These are phyloP conservation scores for Urochloa ruziziensis DNA, from an alignment of 176 grass and related monocot species.

Conservation along the genomic window DNA sequence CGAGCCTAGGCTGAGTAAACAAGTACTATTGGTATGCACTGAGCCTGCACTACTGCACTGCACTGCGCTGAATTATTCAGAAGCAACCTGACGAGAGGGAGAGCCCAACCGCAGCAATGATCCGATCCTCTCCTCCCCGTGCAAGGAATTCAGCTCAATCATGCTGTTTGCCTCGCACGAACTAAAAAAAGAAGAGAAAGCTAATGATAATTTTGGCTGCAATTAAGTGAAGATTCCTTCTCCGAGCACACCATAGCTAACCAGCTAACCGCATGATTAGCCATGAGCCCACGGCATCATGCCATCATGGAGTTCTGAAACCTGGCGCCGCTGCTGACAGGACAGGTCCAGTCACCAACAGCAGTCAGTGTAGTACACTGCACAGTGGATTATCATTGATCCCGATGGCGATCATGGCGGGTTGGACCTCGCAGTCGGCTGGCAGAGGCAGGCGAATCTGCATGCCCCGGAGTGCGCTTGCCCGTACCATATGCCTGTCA, in stretches of 20 bases:
- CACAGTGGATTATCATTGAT: conserved; percentile 25
- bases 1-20: conserved; percentile 26
- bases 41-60: neutral
- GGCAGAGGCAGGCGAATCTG: neutral
- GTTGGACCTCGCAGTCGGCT: conserved; percentile 10
- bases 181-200: neutral
- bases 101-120: neutral
- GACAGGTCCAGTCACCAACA: neutral
- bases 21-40: neutral
- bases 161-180: conserved; percentile 1
- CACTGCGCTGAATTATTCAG: conserved; percentile 6
- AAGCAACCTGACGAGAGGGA: conserved; percentile 41
- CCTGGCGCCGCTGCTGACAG: conserved; percentile 3
- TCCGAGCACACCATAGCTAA: neutral
- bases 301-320: neutral
- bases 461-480: neutral
- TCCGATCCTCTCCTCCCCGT: neutral
- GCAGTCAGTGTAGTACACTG: no score
- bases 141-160: conserved; percentile 27
- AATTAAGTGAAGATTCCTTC: neutral
- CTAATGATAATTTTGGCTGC: neutral
- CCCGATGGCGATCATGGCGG: conserved; percentile 24
- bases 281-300: neutral
- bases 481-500: conserved; percentile 14
- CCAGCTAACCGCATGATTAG: conserved; percentile 42